Base-by-base conservation (phyloP, 768 basidiomycete species). In the Hericium erinaceus region DNA sequence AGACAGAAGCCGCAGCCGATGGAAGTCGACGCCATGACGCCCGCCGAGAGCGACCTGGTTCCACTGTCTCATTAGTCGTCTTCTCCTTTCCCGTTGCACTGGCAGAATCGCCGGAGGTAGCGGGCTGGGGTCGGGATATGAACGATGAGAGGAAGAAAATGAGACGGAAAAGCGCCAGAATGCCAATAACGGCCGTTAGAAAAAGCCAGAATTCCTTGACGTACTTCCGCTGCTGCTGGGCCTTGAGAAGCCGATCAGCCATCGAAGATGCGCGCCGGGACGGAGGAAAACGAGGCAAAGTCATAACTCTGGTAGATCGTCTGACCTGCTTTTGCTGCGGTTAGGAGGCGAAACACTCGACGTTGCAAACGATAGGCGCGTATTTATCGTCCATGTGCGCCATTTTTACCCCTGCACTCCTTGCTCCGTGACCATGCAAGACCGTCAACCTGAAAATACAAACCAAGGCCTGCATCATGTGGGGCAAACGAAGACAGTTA, bases 151-250 rank as follows among this genome's bases (percentile, higher is more conserved):
- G 54, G 55, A 63, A 38, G 56, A 67, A 60, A 51, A 67, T 55
- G 60, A 55, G 28, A 40, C 73, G 70, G 51, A 76, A 57, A 54
- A 68, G n/a, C 20, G 73, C 65, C 22, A 77, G 68, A 57, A 74
- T 64, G 3, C 63, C 70, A n/a, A 77, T 56, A 52, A 75, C 69
- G 46, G 67, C 63, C 15, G 70, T 67, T 50, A 77, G 65, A 60
- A 75, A 65, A 44, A 72, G 66, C 76, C 76, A 77, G 10, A 77
- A 65, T 41, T 76, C 66, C 59, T 67, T 69, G 59, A 76, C 72
- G 57, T 72, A 72, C 55, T 68, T 64, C 51, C 60, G 57, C 60
- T 76, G 73, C 54, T 72, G 68, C 53, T 65, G 55, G 38, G 69
- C 71, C 64, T 74, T 70, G 51, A 71, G 51, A 4, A 57, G 60